Percentiles rank a stretch among this genome's conserved stretches.
phyloP scores from a whole-genome alignment of 2,329 filamentous ascomycete genomes.

The Pseudogymnoascus sp. region DNA sequence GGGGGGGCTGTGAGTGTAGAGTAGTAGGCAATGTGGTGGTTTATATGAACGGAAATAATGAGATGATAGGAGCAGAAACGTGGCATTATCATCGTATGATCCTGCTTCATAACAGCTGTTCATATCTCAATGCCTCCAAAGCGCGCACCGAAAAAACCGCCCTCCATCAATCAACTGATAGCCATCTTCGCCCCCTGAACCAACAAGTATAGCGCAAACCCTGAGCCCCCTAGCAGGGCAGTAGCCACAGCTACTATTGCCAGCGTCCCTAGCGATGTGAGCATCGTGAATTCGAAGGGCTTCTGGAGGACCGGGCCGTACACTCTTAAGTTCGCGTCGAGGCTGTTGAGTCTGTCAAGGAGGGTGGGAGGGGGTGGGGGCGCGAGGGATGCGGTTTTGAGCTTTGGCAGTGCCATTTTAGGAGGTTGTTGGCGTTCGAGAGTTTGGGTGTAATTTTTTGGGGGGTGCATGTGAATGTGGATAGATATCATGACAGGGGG shows the following conservation, averaged over 20 bases:
- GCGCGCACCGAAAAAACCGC: background rate
- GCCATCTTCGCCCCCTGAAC: background rate
- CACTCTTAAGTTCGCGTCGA: background rate
- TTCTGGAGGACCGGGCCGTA: background rate
- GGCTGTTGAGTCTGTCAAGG: background rate
- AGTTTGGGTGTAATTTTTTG: background rate
- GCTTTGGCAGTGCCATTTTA: background rate
- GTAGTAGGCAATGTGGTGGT: background rate
- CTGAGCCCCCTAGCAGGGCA: background rate
- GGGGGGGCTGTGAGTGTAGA: background rate
- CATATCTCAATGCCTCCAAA: background rate
- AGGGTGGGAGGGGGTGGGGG: background rate
- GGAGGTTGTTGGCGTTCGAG: background rate
- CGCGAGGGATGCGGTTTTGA: background rate
- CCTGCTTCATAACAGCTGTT: background rate
- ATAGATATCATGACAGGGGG: background rate
- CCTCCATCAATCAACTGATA: background rate
- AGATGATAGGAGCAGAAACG: background rate
- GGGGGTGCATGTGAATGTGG: background rate
- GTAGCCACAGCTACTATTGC: background rate
- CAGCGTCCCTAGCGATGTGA: background rate
- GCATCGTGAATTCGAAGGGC: background rate
- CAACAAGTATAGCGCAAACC: background rate
- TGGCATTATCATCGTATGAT: background rate
- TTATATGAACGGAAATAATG: background rate